phyloP scores from a whole-genome alignment of 2,329 filamentous ascomycete genomes.

The Seiridium cupressi region DNA sequence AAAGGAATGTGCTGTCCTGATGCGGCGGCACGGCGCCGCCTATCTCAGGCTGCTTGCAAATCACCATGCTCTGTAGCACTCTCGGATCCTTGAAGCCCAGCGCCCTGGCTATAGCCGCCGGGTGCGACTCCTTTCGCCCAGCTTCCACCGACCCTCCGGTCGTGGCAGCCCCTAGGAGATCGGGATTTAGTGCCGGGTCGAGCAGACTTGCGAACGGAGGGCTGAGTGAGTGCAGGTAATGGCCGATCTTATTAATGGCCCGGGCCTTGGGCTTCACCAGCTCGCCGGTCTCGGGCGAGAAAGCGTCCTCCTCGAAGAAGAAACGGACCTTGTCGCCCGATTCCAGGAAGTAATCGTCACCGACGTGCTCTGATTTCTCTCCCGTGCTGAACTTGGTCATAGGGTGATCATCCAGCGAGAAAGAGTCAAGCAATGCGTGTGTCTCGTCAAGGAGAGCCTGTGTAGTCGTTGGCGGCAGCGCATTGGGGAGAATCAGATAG shows the following conservation, averaged over 20 bases:
- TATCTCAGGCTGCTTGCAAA: constrained; percentile 97
- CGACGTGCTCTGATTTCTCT: constrained; percentile 72
- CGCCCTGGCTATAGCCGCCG: constrained; percentile 62
- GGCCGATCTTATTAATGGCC: constrained; percentile 88
- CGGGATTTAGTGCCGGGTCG: constrained; percentile 43
- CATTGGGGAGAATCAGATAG: constrained; percentile 83
- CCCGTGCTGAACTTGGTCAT: constrained; percentile 94
- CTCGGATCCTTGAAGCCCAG: constrained; percentile 76
- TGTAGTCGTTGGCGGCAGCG: constrained; percentile 66
- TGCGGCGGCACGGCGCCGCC: constrained; percentile 88
- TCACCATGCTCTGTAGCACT: constrained; percentile 91
- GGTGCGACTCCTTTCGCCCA: constrained; percentile 35
- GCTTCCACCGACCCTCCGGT: constrained; percentile 39
- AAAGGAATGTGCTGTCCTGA: constrained; percentile 90
- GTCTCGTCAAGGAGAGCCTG: constrained; percentile 72
- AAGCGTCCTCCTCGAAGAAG: constrained; percentile 96
- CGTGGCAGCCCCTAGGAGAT: constrained; percentile 32
- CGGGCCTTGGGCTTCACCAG: constrained; percentile 76
- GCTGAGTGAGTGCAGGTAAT: constrained; percentile 71
- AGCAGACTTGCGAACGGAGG: constrained; percentile 62
- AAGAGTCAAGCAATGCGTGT: constrained; percentile 67
- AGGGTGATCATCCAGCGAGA: constrained; percentile 80
- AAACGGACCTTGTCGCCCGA: constrained; percentile 92
- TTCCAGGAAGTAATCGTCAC: constrained; percentile 89
- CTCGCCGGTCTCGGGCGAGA: constrained; percentile 52